phyloP scores from a whole-genome alignment of 2,329 filamentous ascomycete genomes.

The Colletotrichum nymphaeae region DNA sequence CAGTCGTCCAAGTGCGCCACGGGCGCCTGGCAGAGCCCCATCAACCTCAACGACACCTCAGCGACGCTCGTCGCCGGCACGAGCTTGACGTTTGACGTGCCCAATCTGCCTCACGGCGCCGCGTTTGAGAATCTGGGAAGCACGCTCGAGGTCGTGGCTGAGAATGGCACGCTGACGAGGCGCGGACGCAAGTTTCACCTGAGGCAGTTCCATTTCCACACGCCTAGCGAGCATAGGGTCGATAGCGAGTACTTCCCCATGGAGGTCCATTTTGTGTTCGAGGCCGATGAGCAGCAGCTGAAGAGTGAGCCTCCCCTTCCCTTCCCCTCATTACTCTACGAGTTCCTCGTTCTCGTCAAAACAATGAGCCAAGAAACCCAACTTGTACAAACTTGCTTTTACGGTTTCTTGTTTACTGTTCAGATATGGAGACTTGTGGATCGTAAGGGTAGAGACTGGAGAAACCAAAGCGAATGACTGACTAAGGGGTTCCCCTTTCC shows the following conservation, averaged over 20 bases:
- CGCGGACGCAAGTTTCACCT: conserved; percentile 54
- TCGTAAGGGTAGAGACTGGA: neutral
- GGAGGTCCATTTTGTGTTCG: conserved; percentile 56
- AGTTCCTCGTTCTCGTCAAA: neutral
- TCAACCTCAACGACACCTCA: conserved; percentile 55
- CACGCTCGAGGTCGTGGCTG: conserved; percentile 60
- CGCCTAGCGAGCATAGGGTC: conserved; percentile 68
- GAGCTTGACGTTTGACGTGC: conserved; percentile 48
- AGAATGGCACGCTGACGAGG: conserved; percentile 57
- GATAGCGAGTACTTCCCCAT: conserved; percentile 52
- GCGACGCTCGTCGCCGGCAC: conserved; percentile 41
- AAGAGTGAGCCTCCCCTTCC: conserved; percentile 1
- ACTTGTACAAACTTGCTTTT: neutral
- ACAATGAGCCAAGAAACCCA: neutral
- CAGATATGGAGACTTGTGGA: neutral
- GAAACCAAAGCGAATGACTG: no score
- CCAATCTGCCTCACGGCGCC: conserved; percentile 47
- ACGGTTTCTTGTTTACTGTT: neutral
- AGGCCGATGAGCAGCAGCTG: conserved; percentile 42
- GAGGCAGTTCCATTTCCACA: conserved; percentile 70
- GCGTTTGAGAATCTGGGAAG: conserved; percentile 64
- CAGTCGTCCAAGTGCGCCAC: conserved; percentile 58
- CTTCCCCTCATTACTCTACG: no score
- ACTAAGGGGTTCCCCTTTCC: neutral
- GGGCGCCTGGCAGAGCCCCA: conserved; percentile 66